Evolutionary conservation across 1,139 yeast species (phyloP), one percentile per base, ranked within the genome.

Genomic region (Geotrichum phurueaensis): DNA sequence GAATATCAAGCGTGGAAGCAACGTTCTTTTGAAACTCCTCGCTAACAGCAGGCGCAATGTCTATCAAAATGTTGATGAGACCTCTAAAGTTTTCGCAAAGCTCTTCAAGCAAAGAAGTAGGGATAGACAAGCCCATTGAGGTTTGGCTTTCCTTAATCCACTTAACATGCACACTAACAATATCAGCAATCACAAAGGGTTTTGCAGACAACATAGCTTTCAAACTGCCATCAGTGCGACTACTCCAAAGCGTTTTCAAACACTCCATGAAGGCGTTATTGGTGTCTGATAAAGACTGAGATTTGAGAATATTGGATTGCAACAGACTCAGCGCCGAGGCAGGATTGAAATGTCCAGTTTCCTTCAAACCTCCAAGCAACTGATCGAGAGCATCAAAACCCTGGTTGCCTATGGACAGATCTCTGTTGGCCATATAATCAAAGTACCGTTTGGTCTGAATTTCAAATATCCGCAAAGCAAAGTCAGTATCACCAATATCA

Each of bases 61-160:
- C 15, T 51, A 64, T 62, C 7, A 64, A 61, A 43, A 64, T 67
- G 12, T 61, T 51, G 9, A 69, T 64, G 56, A 69, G 64, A 4
- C 58, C 23, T 12, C 49, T 36, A 52, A 64, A 69, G 56, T 65
- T 62, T 9, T 52, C 61, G 23, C 60, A 56, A 9, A 67, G 59
- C 43, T 62, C 56, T 22, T 60, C 62, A 3, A 66, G 53, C 10
- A 64, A 52, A 4, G 65, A 64, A 23, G 68, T 59, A 10, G 69
- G 67, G 43, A 69, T 65, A 20, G 70, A 62, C 22, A 68, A 58
- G 9, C 63, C 63, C 18, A 7, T n/a, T 39, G 47, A n/a, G 13
- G 69, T 70, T 1, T 68, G 63, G 2, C 68, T 64, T 56, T 63
- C 63, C 22, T 64, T 62, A 43, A 69, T 63, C 71, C 71, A 70